Conservation (phyloP, 2,329 filamentous ascomycete species). For the Aurifilum marmelostoma region DNA sequence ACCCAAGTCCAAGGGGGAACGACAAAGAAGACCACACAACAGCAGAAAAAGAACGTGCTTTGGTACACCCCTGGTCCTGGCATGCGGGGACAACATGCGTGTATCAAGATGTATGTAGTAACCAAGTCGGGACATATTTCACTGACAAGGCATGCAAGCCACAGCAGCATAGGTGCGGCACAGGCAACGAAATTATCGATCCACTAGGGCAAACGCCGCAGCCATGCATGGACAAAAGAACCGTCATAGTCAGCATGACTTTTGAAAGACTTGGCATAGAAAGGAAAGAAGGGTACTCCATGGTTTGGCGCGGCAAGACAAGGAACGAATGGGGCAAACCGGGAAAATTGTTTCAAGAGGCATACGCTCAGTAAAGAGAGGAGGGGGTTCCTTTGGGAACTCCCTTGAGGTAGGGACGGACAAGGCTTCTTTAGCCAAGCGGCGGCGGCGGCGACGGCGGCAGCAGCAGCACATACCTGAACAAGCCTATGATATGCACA, state of each 20-base stretch:
- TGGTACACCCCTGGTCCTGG: neutral
- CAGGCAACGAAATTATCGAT: slow-evolving; percentile 7
- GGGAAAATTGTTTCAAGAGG: neutral
- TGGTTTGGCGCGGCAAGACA: too few relatives aligned
- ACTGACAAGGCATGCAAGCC: neutral
- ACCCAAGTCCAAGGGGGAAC: neutral
- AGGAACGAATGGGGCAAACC: neutral
- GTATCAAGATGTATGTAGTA: neutral
- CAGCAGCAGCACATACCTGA: too few relatives aligned
- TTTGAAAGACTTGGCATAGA: too few relatives aligned
- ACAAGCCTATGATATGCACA: too few relatives aligned
- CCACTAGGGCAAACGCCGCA: neutral
- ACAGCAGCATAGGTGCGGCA: neutral
- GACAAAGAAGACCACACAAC: neutral
- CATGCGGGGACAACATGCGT: neutral
- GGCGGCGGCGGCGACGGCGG: too few relatives aligned
- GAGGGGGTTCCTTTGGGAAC: too few relatives aligned
- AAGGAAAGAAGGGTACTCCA: neutral
- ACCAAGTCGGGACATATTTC: neutral
- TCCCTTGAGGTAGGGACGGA: too few relatives aligned
- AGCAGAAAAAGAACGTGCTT: neutral
- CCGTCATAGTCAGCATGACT: neutral
- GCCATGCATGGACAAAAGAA: neutral
- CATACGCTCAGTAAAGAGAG: neutral
- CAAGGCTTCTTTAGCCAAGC: too few relatives aligned